phyloP scores from a whole-genome alignment of 345 rosid species.

The Sisymbrium irio region DNA sequence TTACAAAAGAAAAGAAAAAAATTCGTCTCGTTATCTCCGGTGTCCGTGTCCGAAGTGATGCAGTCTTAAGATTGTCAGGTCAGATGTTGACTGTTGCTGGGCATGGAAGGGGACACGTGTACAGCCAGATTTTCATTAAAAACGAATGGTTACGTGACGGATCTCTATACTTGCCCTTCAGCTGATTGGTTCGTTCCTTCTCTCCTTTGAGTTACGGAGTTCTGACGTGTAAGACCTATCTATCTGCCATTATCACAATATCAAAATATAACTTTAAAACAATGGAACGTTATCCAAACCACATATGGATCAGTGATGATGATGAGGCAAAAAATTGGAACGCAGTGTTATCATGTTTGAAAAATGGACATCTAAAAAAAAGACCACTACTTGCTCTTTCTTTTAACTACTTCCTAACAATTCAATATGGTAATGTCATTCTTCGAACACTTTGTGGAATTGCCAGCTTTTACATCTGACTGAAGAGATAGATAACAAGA shows the following conservation, averaged over 20 bases:
- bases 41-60: no score
- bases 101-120: conserved; percentile 9
- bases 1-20: background rate
- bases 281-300: background rate
- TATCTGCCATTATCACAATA: conserved; percentile 8
- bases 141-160: conserved; percentile 16
- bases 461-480: background rate
- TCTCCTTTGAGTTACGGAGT: background rate
- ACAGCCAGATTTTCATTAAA: background rate
- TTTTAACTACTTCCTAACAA: no score
- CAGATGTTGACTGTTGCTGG: conserved; percentile 11
- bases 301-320: background rate
- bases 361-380: no score
- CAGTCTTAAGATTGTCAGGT: background rate
- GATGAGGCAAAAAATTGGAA: background rate
- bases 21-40: background rate
- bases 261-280: background rate
- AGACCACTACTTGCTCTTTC: no score
- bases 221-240: conserved; percentile 23
- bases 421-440: no score
- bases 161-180: background rate
- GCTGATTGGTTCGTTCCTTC: conserved; percentile 7
- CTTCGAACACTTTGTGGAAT: no score
- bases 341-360: no score
- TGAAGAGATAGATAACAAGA: background rate